Base-by-base conservation (phyloP, 2,329 filamentous ascomycete species). In the Aspergillus uvarum region DNA sequence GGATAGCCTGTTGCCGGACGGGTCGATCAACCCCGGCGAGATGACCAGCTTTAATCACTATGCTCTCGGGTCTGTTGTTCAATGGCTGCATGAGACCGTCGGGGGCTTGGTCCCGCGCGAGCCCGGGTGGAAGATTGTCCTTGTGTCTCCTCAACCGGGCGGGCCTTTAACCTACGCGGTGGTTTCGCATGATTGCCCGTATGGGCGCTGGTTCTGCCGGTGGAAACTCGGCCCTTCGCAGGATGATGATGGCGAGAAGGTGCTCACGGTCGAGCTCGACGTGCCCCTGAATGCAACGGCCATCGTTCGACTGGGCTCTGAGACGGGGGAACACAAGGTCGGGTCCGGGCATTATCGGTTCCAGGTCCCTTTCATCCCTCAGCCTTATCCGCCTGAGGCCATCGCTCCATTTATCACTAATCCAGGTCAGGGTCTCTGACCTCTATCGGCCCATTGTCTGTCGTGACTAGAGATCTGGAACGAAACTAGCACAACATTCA, bases 41-140 rank as follows among this genome's bases (percentile, higher is more conserved):
- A 79, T 80, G 78, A 80, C 77, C 0, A 76, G 72, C 42, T 78
- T 78, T 59, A 78, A 80, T 53, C 77, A 80, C 51, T 79, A 79
- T 49, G 75, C 77, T 0, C 67, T 79, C 1, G 77, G 77, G 0
- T 72, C 72, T 2, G 72, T 79, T 10, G 72, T 68, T 2, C 71
- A 74, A 19, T 80, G 76, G 75, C 61, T 79, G 32, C 76, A 80
- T 58, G 60, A 67, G 26, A 61, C 49, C 10, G 63, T 71, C 10
- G 67, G 57, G 1, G 67, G 66, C 2, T 19, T 77, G 14, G 68
- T 61, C 5, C 65, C 66, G 1, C 49, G 67, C 1, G 66, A 68
- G 22, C 67, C 73, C 0, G 75, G 74, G 0, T 76, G 75, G 74
- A 70, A 70, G 38, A 7, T 14, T 19, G 38, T 44, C 38, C 16